phyloP scores from a whole-genome alignment of 345 rosid genomes.

The Angophora floribunda region DNA sequence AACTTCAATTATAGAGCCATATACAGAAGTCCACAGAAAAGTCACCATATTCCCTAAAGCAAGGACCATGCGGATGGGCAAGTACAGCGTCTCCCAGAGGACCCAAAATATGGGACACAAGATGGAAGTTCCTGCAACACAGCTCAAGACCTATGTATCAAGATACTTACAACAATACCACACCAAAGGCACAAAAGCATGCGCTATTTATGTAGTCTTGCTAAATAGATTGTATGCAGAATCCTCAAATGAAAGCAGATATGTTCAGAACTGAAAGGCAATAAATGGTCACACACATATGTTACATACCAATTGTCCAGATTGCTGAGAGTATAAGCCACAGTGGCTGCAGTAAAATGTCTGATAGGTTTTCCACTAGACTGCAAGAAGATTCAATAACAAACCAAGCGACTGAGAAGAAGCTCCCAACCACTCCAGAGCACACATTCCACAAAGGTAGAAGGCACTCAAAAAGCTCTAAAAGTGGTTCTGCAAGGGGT shows the following conservation, averaged over 20 bases:
- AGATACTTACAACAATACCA: neutral
- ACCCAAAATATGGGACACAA: conserved; percentile 57
- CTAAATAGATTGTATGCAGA: neutral
- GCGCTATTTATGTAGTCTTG: neutral
- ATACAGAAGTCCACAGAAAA: conserved; percentile 27
- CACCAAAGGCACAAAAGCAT: neutral
- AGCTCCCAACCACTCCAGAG: conserved; percentile 35
- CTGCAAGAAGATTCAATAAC: conserved; percentile 32
- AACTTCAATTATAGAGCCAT: conserved; percentile 31
- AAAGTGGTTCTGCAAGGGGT: conserved; percentile 49
- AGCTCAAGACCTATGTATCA: neutral
- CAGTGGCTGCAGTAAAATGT: conserved; percentile 49
- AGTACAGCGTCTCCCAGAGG: conserved; percentile 55
- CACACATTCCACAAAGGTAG: conserved; percentile 59
- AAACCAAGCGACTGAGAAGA: conserved; percentile 37
- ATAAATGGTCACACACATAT: neutral
- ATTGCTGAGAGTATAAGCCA: conserved; percentile 37
- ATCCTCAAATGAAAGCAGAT: neutral
- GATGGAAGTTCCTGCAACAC: conserved; percentile 44
- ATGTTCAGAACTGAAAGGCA: neutral
- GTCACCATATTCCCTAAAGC: conserved; percentile 39
- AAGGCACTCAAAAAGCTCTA: conserved; percentile 31
- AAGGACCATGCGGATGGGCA: conserved; percentile 55
- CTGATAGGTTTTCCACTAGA: conserved; percentile 36
- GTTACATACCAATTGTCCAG: conserved; percentile 55